Evolutionary conservation across 805 yeast species (phyloP).

Genomic region (Tetrapisispora iriomotensis): DNA sequence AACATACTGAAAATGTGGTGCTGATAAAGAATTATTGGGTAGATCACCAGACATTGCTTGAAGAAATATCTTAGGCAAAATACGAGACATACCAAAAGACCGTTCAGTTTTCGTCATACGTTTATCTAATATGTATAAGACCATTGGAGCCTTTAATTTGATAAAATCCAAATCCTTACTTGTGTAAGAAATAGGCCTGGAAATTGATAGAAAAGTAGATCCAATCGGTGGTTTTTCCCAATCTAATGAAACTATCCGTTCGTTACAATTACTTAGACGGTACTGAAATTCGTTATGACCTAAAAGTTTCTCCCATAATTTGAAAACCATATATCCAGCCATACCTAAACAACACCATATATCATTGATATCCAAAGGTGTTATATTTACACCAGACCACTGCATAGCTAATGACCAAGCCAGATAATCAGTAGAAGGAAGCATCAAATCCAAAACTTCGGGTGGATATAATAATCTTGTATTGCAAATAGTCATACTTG

Average conservation of each 20-base stretch:
- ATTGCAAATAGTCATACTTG: slow-evolving; percentile 47
- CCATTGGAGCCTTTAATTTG: slow-evolving; percentile 74
- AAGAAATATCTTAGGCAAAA: slow-evolving; percentile 77
- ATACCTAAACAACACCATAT: slow-evolving; percentile 87
- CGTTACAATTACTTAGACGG: slow-evolving; percentile 53
- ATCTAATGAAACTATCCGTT: slow-evolving; percentile 62
- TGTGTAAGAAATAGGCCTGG: slow-evolving; percentile 24
- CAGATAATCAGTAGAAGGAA: slow-evolving; percentile 54
- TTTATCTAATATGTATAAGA: slow-evolving; percentile 72
- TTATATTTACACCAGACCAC: slow-evolving; percentile 88
- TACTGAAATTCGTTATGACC: slow-evolving; percentile 78
- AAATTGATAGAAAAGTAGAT: slow-evolving; percentile 35
- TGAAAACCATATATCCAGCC: slow-evolving; percentile 70
- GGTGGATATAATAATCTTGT: slow-evolving; percentile 62
- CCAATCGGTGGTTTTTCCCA: slow-evolving; percentile 78
- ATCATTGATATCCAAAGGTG: slow-evolving; percentile 70
- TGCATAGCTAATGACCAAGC: slow-evolving; percentile 71
- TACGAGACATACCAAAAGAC: slow-evolving; percentile 85
- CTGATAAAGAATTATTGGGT: slow-evolving; percentile 63
- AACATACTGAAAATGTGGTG: slow-evolving; percentile 81
- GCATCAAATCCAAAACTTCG: slow-evolving; percentile 67
- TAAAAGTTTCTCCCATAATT: slow-evolving; percentile 58
- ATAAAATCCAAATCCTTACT: slow-evolving; percentile 54
- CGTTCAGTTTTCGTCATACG: slow-evolving; percentile 95
- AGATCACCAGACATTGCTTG: slow-evolving; percentile 96